These are phyloP conservation scores for Aaosphaeria arxii DNA, from an alignment of 2,329 filamentous ascomycete genomes.

Conservation along the genomic window DNA sequence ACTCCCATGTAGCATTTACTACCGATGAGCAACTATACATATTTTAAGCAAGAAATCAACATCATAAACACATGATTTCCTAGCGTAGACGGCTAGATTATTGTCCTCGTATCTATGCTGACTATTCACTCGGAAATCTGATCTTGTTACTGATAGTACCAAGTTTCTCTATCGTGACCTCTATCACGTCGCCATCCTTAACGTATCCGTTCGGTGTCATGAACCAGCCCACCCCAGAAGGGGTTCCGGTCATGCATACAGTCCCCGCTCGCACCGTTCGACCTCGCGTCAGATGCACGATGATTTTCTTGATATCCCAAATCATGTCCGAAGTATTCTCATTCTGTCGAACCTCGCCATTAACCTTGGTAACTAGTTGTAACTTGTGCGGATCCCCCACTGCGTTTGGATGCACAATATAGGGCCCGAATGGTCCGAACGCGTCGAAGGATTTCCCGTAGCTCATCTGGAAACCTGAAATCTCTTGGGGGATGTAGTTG, in stretches of 20 bases:
- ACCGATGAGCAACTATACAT: too few relatives aligned
- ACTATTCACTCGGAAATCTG: too few relatives aligned
- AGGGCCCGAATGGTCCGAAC: constrained; percentile 45
- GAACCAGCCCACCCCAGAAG: constrained; percentile 37
- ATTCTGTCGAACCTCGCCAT: constrained; percentile 44
- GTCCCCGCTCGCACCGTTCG: constrained; percentile 48
- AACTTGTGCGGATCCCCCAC: not conserved
- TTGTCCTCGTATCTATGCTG: too few relatives aligned
- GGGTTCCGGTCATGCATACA: constrained; percentile 51
- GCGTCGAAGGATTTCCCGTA: constrained; percentile 46
- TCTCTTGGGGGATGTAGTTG: constrained; percentile 45
- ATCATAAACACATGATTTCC: too few relatives aligned
- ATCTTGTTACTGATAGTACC: constrained; percentile 33
- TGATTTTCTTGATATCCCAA: constrained; percentile 39
- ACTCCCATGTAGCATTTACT: too few relatives aligned
- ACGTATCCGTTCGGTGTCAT: constrained; percentile 37
- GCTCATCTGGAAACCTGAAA: constrained; percentile 36
- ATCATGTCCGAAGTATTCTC: constrained; percentile 47
- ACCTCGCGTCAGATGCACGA: constrained; percentile 44
- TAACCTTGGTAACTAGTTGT: constrained; percentile 40
- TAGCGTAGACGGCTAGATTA: too few relatives aligned
- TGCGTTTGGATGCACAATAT: constrained; percentile 26
- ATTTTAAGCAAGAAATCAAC: too few relatives aligned
- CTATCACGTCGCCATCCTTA: constrained; percentile 32
- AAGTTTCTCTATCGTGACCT: constrained; percentile 32